Percentiles rank a stretch among this genome's conserved stretches.
Conservation (phyloP, 139 green algal species). For the Edaphochlamys debaryana region DNA sequence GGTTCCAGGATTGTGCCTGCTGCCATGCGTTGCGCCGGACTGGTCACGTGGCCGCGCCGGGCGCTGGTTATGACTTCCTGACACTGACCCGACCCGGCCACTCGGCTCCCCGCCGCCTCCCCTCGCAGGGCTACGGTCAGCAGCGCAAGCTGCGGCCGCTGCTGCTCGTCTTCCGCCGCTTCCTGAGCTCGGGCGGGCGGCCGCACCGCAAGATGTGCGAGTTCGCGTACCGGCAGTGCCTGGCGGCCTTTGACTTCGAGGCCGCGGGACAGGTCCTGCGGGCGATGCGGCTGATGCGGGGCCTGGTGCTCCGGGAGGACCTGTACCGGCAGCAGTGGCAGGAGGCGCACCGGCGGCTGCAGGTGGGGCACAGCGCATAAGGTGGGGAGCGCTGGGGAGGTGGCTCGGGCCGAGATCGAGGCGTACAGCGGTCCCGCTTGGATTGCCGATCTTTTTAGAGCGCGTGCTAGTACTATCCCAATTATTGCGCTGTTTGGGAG, state of each 20-base stretch:
- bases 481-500: not conserved
- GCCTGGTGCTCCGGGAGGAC: slow-evolving; percentile 48
- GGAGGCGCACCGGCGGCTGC: slow-evolving; percentile 15
- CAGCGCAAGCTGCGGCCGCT: slow-evolving; percentile 40
- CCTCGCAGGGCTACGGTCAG: slow-evolving; percentile 47
- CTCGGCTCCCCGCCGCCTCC: no score
- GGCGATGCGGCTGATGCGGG: slow-evolving; percentile 68
- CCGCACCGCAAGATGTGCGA: slow-evolving; percentile 72
- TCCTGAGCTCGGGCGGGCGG: slow-evolving; percentile 62
- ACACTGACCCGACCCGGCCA: no score
- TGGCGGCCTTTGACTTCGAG: slow-evolving; percentile 45
- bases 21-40: no score
- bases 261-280: slow-evolving; percentile 73
- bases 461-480: no score
- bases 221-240: slow-evolving; percentile 54
- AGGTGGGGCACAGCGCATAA: not conserved
- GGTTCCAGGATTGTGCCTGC: no score
- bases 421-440: not conserved
- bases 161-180: slow-evolving; percentile 56
- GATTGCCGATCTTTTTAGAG: not conserved
- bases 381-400: not conserved
- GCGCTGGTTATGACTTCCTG: no score
- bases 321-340: slow-evolving; percentile 54
- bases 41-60: no score
- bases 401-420: not conserved